Evolutionary conservation across 23 red algal species (phyloP), one percentile per base, ranked within the genome.

Genomic region (Gracilaria vermiculophylla): DNA sequence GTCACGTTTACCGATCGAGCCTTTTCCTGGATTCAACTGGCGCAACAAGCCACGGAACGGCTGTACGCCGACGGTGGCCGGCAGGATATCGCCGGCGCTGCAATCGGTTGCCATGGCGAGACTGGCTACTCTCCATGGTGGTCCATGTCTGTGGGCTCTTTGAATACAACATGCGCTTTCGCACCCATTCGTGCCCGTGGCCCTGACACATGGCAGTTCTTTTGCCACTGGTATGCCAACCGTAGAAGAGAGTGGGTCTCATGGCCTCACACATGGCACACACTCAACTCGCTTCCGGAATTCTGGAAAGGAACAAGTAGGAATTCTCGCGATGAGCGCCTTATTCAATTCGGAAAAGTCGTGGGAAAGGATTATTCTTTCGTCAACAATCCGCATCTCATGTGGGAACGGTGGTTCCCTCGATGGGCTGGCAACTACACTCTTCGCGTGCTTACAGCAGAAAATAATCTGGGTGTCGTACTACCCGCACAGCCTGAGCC

Each of bases 391-490:
- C 64, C 61, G 17, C 72, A 85, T 53, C 62, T 85, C 16, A 2
- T 69, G 58, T 85, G 81, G 81, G 81, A 85, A 62, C 58, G 62
- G 28, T 85, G 81, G 81, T 85, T 53, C 72, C 39, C 81, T 12
- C 61, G 81, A 39, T 85, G 81, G 81, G 81, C 81, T 15, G 16
- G 36, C 39, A 85, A 71, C 62, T 85, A 85, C 29, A 85, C 81
- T 19, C 21, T 85, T n/a, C 58, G 81, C 23, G 81, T 85, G 71
- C 25, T 85, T 5, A 53, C 58, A 29, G 81, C 81, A 24, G 81
- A 85, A 45, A 69, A 33, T 21, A 85, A 85, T 31, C 27, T 85
- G 20, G 81, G 62, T 32, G 34, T 85, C 3, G 14, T 21, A n/a
- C 27, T 71, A 41, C 24, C 43, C 5, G 31, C 15, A 2, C 42